Percentiles rank a stretch among this genome's conserved stretches.
phyloP scores from a whole-genome alignment of 2,329 filamentous ascomycete species.

The Fusarium temperatum region DNA sequence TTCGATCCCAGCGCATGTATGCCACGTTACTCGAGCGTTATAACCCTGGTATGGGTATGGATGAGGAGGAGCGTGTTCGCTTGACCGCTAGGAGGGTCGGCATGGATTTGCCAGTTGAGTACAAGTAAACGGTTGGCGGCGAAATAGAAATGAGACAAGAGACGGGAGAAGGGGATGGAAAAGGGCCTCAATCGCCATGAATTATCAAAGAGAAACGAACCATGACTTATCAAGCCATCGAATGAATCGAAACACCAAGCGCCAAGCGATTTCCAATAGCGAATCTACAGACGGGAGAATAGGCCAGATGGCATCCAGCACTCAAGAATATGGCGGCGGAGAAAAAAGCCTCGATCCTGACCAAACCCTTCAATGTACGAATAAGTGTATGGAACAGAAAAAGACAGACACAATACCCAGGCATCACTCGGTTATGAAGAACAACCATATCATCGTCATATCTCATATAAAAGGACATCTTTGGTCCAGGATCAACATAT shows the following conservation, averaged over 20 bases:
- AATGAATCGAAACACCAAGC: not conserved
- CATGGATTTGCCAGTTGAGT: slow-evolving; percentile 83
- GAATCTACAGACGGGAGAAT: not conserved
- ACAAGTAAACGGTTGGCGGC: slow-evolving; percentile 9
- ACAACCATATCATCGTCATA: slow-evolving; percentile 24
- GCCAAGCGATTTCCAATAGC: not conserved
- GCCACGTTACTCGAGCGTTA: slow-evolving; percentile 85
- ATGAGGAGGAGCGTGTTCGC: slow-evolving; percentile 83
- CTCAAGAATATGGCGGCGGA: not conserved
- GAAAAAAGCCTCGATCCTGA: too few species aligned
- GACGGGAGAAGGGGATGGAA: not conserved
- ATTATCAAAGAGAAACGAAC: not conserved
- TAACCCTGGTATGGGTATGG: slow-evolving; percentile 91
- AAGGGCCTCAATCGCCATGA: not conserved
- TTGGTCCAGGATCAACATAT: slow-evolving; percentile 17
- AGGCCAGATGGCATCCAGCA: not conserved
- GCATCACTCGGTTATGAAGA: slow-evolving; percentile 2
- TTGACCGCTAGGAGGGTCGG: slow-evolving; percentile 88
- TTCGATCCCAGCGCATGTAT: slow-evolving; percentile 87
- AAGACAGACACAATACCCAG: slow-evolving; percentile 20
- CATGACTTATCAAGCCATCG: not conserved
- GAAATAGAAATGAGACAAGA: not conserved
- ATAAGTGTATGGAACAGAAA: slow-evolving; percentile 29
- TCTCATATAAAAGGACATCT: slow-evolving; percentile 22
- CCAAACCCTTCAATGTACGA: slow-evolving; percentile 22